Conservation (phyloP, 2,329 filamentous ascomycete species). For the Fusarium sp. region DNA sequence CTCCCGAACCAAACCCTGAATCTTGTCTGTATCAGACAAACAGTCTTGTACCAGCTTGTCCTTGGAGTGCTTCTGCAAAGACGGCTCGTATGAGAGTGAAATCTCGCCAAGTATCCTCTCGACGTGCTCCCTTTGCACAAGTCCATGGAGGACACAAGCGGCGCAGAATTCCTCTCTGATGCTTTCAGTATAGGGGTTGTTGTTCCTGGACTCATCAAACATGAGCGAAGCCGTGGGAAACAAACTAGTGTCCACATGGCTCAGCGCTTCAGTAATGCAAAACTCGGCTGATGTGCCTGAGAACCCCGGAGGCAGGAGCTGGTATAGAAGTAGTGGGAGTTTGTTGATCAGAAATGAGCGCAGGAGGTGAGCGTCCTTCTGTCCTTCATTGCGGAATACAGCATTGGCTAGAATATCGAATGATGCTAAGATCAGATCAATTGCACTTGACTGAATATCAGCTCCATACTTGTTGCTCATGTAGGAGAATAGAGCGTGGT, state of each 20-base stretch:
- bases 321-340: constrained; percentile 64
- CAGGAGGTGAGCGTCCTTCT: constrained; percentile 74
- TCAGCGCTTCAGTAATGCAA: constrained; percentile 76
- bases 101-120: constrained; percentile 85
- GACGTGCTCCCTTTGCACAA: constrained; percentile 83
- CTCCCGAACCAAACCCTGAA: constrained; percentile 81
- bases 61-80: constrained; percentile 79
- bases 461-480: constrained; percentile 86
- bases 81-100: constrained; percentile 81
- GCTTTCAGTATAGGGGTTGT: constrained; percentile 67
- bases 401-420: constrained; percentile 92
- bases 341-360: constrained; percentile 87
- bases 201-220: constrained; percentile 69
- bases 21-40: constrained; percentile 77
- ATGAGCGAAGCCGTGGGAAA: constrained; percentile 71
- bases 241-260: constrained; percentile 83
- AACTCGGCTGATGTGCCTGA: constrained; percentile 80
- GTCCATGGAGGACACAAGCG: constrained; percentile 85
- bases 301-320: constrained; percentile 71
- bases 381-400: constrained; percentile 73
- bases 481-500: constrained; percentile 80
- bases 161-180: constrained; percentile 83
- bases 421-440: constrained; percentile 86
- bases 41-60: constrained; percentile 84
- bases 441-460: constrained; percentile 79